phyloP scores from a whole-genome alignment of 176 grass and related monocot species.

The Bromus sterilis region DNA sequence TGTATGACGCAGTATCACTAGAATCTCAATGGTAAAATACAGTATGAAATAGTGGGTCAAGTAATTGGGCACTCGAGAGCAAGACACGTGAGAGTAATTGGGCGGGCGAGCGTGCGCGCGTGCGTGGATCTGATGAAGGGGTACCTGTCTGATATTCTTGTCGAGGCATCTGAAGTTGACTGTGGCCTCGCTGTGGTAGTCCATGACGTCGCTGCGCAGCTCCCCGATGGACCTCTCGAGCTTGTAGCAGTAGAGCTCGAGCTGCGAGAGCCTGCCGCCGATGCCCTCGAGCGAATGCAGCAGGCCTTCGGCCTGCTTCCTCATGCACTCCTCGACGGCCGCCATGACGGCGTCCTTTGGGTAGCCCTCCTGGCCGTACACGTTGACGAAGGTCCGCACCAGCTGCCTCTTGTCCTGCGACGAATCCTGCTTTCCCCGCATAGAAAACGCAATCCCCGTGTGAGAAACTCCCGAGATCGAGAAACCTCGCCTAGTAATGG shows the following conservation, averaged over 20 bases:
- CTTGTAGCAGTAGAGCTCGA: constrained; percentile 91
- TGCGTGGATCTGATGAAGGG: neutral
- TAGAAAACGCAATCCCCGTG: neutral
- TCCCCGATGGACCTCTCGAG: constrained; percentile 84
- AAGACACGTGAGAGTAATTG: neutral
- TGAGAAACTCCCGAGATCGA: neutral
- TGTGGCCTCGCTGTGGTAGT: constrained; percentile 61
- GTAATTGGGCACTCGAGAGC: neutral
- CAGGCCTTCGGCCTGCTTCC: constrained; percentile 78
- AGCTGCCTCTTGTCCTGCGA: constrained; percentile 47
- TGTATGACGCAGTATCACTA: too few species aligned
- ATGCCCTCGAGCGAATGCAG: constrained; percentile 82
- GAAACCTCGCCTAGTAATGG: too few species aligned
- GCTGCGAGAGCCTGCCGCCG: constrained; percentile 69
- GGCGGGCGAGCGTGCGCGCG: neutral
- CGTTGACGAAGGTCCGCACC: constrained; percentile 57
- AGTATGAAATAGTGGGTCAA: neutral
- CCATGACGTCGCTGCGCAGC: constrained; percentile 74
- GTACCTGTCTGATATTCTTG: constrained; percentile 82
- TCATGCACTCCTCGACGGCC: constrained; percentile 90
- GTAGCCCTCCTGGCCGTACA: constrained; percentile 46
- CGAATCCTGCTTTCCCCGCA: constrained; percentile 24
- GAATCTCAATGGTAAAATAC: neutral
- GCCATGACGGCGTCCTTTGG: constrained; percentile 56
- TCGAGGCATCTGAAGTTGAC: constrained; percentile 74